Base-by-base conservation (phyloP, 2,329 filamentous ascomycete species). In the Ophiostoma fasciatum region DNA sequence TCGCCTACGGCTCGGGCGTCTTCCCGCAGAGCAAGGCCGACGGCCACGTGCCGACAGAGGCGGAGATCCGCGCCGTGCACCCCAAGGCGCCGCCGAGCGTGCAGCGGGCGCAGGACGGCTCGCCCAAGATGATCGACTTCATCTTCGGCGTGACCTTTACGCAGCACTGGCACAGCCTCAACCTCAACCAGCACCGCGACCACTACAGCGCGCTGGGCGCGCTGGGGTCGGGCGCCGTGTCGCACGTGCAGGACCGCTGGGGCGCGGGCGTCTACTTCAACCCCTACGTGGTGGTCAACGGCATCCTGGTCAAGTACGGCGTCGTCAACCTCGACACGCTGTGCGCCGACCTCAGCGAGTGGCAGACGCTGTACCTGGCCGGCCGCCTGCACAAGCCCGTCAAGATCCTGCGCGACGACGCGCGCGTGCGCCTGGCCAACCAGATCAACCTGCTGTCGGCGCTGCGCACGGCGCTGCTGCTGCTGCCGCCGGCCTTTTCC, bases 201-300 rank as follows among this genome's bases (percentile, higher is more conserved):
- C 90, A 98, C 57, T 98, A 98, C 60, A 96, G 88, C 1, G 77
- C 71, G 10, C 63, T 98, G 15, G 82, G 82, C 2, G 78, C 75
- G 12, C 59, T 94, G 15, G 88, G 88, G 2, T 96, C 87, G 2
- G 87, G 76, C 21, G 68, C 82, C 4, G 82, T 96, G 14, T 85
- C 83, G 12, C 69, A 75, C 36, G 76, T 94, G 15, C 88, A 98
- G 56, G 83, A 96, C 50, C 71, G 66, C 44, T 82, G 81, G 62
- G 90, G 90, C 28, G 90, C 90, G 1, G 92, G 90, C 7, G 84
- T 94, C 27, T 98, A 98, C 60, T 98, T 94, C 62, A 94, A 98
- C 50, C 87, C 90, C 0, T 94, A 88, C 54, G 74, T 98, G 33
- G 88, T 82, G 3, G 78, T 96, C 42, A 94, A 96, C 49, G 92